Evolutionary conservation across 805 yeast species (phyloP), one percentile per base, ranked within the genome.

Genomic region (Pichia exigua): DNA sequence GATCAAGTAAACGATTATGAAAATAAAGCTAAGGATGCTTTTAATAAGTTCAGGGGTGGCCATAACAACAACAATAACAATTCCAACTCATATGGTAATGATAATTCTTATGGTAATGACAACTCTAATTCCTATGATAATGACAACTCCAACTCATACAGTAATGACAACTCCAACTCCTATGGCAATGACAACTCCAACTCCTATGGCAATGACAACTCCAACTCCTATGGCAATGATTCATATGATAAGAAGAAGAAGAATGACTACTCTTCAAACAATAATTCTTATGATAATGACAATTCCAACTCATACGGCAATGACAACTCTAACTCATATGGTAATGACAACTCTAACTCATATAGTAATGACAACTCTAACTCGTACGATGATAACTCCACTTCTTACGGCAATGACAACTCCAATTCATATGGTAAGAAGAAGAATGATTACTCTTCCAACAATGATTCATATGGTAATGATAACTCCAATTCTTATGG

Each of bases 191-290:
- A 62, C 57, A 50, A 55, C 30, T 56, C 58, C 22, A 58, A 65
- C 55, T 65, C 70, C 13, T 64, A 63, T 60, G 69, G 68, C 38
- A 65, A 35, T n/a, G 39, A 65, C 54, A 68, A 68, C 59, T 62
- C 65, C 21, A 58, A 57, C 54, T 30, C 35, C 12, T 30, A 30
- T 13, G 35, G 35, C 13, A 59, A 61, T 55, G 49, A 56, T 47
- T 52, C 59, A 3, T 48, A 24, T 24, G 20, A 13, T 51, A 55
- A 64, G n/a, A n/a, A n/a, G n/a, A n/a, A n/a, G n/a, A n/a, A n/a
- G n/a, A n/a, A n/a, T 58, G 63, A 68, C 58, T 22, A 41, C 15
- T 40, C 60, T 55, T n/a, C n/a, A n/a, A n/a, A n/a, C n/a, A n/a
- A n/a, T n/a, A 22, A 44, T n/a, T 24, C 44, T 2, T 41, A 42